Conservation (phyloP, 768 basidiomycete species). For the Kwoniella sp. region DNA sequence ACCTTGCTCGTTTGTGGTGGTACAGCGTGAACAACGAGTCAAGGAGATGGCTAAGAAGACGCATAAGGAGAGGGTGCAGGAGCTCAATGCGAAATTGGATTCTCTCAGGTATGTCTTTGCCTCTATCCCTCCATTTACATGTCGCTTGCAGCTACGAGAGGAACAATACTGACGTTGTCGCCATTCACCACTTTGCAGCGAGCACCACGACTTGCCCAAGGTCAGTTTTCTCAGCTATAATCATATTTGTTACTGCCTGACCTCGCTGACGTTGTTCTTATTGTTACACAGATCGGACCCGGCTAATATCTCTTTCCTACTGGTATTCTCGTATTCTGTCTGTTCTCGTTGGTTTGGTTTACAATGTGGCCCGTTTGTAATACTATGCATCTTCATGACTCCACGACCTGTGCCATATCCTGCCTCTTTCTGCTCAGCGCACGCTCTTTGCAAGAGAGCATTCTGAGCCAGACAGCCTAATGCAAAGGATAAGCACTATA, state of each 20-base stretch:
- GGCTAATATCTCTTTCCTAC: conserved; percentile 30
- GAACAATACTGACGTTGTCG: background rate
- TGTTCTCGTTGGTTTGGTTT: background rate
- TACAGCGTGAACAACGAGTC: conserved; percentile 48
- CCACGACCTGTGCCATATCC: too few species aligned
- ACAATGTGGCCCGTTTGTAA: background rate
- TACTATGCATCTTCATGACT: too few species aligned
- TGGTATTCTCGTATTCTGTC: background rate
- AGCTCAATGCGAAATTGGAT: conserved; percentile 53
- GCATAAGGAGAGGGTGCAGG: conserved; percentile 53
- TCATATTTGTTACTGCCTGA: background rate
- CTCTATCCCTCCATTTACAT: too few species aligned
- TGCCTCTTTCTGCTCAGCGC: too few species aligned
- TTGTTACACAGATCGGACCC: conserved; percentile 41
- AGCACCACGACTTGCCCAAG: conserved; percentile 55
- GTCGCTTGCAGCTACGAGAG: too few species aligned
- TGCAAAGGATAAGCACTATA: too few species aligned
- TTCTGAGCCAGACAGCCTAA: too few species aligned
- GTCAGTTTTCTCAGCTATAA: conserved; percentile 29
- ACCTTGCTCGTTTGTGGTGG: background rate
- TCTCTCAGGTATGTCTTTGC: conserved; percentile 38
- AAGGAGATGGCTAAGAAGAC: conserved; percentile 45
- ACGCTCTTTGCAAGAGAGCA: too few species aligned
- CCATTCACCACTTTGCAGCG: too few species aligned
- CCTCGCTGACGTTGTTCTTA: background rate